Base-by-base conservation (phyloP, 371 early-diverging fungal genomes). In the Quaeritorhiza haematococci region DNA sequence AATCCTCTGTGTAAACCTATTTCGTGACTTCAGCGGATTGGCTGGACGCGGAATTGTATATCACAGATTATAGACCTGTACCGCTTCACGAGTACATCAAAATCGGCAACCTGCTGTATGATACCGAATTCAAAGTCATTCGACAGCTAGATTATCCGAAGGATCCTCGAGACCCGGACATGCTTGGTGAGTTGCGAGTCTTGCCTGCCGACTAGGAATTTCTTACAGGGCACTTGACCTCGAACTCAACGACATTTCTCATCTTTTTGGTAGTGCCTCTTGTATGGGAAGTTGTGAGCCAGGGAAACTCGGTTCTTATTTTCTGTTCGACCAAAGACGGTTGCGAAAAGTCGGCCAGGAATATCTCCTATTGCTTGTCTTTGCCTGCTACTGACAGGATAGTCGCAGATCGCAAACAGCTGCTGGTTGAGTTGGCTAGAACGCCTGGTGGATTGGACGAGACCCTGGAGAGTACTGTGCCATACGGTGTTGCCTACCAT, bases 371-470 rank as follows among this genome's bases (percentile, higher is more conserved):
- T 3, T 44, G 59, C 3, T 10, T 59, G 47, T 19, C 5, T 24
- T n/a, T 17, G 4, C 10, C 38, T 23, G 3, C 29, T 27, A 0
- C 34, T 57, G 33, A 29, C 3, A 13, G 3, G 23, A n/a, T 17
- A 19, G 26, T 26, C 24, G 24, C 34, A 27, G 19, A 52, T 38
- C 44, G 71, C 19, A 15, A 30, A 4, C 47, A 49, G 23, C 30
- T 61, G 3, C n/a, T 71, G 6, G 0, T 4, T 13, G 50, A 62
- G 49, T 51, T 69, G 3, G 8, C 23, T 2, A 24, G 61, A n/a
- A 55, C 69, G 13, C 66, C 71, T 1, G 66, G 62, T n/a, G 61
- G 64, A 0, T 27, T 60, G 5, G 71, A 70, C 54, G 27, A 57
- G 13, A 26, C n/a, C 26, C 52, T 70, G 30, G 62, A 50, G 26